Base-by-base conservation (phyloP, 2,329 filamentous ascomycete species). In the Cytospora paraplurivora region DNA sequence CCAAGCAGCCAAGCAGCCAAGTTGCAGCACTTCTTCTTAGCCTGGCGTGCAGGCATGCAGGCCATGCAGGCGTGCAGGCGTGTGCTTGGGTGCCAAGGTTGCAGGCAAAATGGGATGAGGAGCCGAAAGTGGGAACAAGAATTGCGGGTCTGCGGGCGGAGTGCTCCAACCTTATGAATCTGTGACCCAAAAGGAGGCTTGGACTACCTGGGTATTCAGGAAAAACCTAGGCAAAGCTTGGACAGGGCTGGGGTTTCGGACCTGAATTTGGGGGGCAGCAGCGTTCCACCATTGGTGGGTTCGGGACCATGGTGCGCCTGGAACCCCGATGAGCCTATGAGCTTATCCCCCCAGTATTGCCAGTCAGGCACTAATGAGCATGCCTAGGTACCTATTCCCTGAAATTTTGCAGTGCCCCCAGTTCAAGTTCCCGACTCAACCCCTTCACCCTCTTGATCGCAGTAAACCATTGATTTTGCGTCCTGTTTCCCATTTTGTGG, bases 141-240 rank as follows among this genome's bases (percentile, higher is more conserved):
- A 19, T 4, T 44, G 17, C 41, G 41, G 41, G 17, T 44, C 17
- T 17, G n/a, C 17, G 17, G 17, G 38, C 38, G 15, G 7, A 12
- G 38, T 34, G 38, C 15, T 27, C 12, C 37, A 7, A 8, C n/a
- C n/a, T n/a, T n/a, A n/a, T 5, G 38, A 27, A 19, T 2, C 13
- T 51, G 35, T 41, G 55, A 49, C 37, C 53, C 19, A 21, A 44
- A 41, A 59, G 54, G 54, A 56, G 54, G 13, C 61, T 53, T 57
- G 61, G 49, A 59, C 54, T 8, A n/a, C n/a, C n/a, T n/a, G n/a
- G n/a, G n/a, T n/a, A 58, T 58, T 63, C 61, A 63, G 61, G 61
- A 63, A 63, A 56, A 49, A 58, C 44, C 54, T 35, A 47, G 61
- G 55, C 19, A 34, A 44, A n/a, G 17, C n/a, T n/a, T n/a, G 41